Percentiles rank a stretch among this genome's conserved stretches.
Conservation (phyloP, 2,329 filamentous ascomycete genomes). For the Penicillium italicum region DNA sequence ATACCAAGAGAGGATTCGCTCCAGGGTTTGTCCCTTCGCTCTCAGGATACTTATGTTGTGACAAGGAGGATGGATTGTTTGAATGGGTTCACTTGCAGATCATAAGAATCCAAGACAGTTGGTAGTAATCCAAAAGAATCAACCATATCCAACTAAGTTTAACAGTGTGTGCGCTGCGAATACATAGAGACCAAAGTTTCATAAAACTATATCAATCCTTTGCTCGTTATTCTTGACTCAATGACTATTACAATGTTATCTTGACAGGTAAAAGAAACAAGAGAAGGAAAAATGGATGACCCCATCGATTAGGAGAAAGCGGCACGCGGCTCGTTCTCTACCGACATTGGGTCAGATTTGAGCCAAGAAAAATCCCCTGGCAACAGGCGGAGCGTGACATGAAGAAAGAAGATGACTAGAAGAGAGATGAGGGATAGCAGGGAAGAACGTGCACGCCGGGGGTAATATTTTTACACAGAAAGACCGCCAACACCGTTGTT, state of each 20-base stretch:
- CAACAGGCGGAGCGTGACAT: constrained; percentile 7
- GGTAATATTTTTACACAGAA: constrained; percentile 7
- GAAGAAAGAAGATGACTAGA: constrained; percentile 5
- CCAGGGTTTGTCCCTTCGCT: background rate
- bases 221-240: constrained; percentile 29
- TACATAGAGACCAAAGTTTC: background rate
- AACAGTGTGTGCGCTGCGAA: background rate
- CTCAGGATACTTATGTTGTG: background rate
- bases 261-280: constrained; percentile 18
- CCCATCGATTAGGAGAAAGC: constrained; percentile 11
- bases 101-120: background rate
- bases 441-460: constrained; percentile 13
- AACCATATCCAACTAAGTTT: too few species aligned
- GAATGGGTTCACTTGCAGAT: background rate
- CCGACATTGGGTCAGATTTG: constrained; percentile 1
- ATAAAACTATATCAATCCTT: constrained; percentile 15
- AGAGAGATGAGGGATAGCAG: constrained; percentile 12
- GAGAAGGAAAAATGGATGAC: constrained; percentile 14
- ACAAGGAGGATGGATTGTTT: background rate
- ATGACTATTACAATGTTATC: constrained; percentile 29
- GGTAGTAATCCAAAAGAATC: background rate
- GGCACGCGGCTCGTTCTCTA: constrained; percentile 4
- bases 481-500: constrained; percentile 1
- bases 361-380: constrained; percentile 6
- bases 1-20: too few species aligned